Conservation (phyloP, 2,329 filamentous ascomycete genomes). For the Tolypocladium inflatum region DNA sequence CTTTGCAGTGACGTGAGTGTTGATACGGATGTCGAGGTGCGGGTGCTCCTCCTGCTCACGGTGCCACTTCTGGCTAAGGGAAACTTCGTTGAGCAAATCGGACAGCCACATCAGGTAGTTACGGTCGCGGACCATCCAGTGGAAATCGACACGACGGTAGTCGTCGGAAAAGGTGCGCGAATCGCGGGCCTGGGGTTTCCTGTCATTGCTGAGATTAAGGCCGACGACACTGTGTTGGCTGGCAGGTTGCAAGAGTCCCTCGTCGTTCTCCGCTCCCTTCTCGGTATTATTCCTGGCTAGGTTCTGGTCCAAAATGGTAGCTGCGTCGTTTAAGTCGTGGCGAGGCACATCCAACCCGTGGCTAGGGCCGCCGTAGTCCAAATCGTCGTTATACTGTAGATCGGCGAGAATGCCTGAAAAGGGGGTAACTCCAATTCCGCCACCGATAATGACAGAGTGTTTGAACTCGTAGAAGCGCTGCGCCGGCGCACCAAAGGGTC, state of each 20-base stretch:
- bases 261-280: no score
- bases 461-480: constrained; percentile 49
- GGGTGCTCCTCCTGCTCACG: constrained; percentile 24
- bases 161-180: constrained; percentile 12
- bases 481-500: constrained; percentile 47
- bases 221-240: no score
- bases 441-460: constrained; percentile 45
- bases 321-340: no score
- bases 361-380: constrained; percentile 18
- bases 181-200: no score
- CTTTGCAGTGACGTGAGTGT: constrained; percentile 47
- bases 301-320: no score
- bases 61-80: constrained; percentile 24
- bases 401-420: constrained; percentile 48
- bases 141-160: constrained; percentile 46
- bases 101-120: constrained; percentile 50
- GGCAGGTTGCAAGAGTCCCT: no score
- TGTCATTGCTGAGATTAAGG: no score
- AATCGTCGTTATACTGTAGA: constrained; percentile 36
- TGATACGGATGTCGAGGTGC: constrained; percentile 42
- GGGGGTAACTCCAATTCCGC: constrained; percentile 48
- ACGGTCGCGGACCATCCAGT: constrained; percentile 50
- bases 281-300: no score
- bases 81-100: constrained; percentile 41
- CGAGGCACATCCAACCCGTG: not conserved